Evolutionary conservation across 805 yeast genomes (phyloP).

Genomic region (Wickerhamomyces chambardii): DNA sequence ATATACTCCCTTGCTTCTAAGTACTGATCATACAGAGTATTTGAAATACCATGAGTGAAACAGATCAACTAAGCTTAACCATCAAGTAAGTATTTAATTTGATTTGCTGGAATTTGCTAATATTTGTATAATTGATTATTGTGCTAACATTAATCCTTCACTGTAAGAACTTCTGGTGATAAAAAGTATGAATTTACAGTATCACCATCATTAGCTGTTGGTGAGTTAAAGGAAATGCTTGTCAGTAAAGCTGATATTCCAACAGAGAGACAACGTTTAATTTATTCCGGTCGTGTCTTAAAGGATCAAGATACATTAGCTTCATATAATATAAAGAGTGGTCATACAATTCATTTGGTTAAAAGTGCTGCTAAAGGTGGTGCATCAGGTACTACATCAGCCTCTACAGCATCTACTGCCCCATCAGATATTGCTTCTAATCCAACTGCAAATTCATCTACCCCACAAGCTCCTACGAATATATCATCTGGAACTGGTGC

Average conservation of each 20-base stretch:
- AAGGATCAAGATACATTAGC: constrained; percentile 74
- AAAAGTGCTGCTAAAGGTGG: constrained; percentile 57
- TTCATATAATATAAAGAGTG: constrained; percentile 73
- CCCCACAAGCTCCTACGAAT: constrained; percentile 52
- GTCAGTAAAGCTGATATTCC: constrained; percentile 58
- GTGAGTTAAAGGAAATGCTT: constrained; percentile 59
- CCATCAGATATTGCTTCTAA: constrained; percentile 14
- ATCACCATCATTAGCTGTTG: constrained; percentile 44
- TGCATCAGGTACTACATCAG: constrained; percentile 15
- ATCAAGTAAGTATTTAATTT: constrained; percentile 1
- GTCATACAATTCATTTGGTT: constrained; percentile 85
- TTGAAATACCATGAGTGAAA: neutral
- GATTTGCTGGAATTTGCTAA: neutral
- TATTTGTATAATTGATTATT: too few species aligned
- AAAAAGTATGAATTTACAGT: constrained; percentile 64
- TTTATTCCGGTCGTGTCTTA: constrained; percentile 89
- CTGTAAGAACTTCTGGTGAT: constrained; percentile 49
- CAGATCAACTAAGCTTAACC: neutral
- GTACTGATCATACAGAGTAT: neutral
- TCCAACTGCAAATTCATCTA: constrained; percentile 13
- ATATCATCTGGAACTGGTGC: constrained; percentile 85
- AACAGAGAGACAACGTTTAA: constrained; percentile 75
- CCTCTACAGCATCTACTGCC: constrained; percentile 18
- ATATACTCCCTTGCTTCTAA: too few species aligned
- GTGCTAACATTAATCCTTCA: neutral